Conservation (phyloP, 768 basidiomycete genomes). For the Leccinum disarticulatum region DNA sequence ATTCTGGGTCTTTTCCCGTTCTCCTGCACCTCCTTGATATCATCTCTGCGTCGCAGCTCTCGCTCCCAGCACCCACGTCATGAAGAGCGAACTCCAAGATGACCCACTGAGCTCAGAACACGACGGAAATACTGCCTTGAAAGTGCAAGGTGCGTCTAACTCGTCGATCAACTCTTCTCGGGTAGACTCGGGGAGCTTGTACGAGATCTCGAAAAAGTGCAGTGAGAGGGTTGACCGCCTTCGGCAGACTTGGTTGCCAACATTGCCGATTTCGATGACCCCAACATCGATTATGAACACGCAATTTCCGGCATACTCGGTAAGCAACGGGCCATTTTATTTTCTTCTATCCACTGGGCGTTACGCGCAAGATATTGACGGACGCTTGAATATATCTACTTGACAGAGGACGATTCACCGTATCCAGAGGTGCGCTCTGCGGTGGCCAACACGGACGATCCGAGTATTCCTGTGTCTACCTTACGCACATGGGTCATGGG, state of each 20-base stretch:
- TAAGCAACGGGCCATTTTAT: not conserved
- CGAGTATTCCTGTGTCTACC: conserved; percentile 56
- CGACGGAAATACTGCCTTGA: conserved; percentile 13
- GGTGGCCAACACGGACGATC: conserved; percentile 72
- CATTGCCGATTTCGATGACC: conserved; percentile 34
- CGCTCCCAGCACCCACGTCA: conserved; percentile 1
- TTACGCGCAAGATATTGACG: not conserved
- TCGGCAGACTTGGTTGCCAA: not conserved
- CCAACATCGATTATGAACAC: conserved; percentile 33
- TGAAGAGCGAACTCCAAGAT: conserved; percentile 9
- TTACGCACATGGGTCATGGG: conserved; percentile 64
- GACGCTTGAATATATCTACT: not conserved
- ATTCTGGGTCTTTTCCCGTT: not conserved
- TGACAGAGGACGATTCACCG: conserved; percentile 69
- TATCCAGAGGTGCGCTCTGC: conserved; percentile 83
- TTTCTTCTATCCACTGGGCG: not conserved
- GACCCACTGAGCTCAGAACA: conserved; percentile 6
- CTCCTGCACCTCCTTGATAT: not conserved
- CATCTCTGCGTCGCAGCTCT: not conserved
- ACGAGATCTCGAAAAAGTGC: not conserved
- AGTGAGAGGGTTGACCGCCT: not conserved
- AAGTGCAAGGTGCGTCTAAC: conserved; percentile 1
- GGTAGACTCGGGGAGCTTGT: not conserved
- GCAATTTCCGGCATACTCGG: conserved; percentile 19
- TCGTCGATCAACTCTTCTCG: too few relatives aligned